A percentile compares a stretch with the other conserved stretches of the same genome.
These are phyloP conservation scores for Pseudotsuga menziesii DNA, from an alignment of 75 land plant genomes.

Conservation along the genomic window DNA sequence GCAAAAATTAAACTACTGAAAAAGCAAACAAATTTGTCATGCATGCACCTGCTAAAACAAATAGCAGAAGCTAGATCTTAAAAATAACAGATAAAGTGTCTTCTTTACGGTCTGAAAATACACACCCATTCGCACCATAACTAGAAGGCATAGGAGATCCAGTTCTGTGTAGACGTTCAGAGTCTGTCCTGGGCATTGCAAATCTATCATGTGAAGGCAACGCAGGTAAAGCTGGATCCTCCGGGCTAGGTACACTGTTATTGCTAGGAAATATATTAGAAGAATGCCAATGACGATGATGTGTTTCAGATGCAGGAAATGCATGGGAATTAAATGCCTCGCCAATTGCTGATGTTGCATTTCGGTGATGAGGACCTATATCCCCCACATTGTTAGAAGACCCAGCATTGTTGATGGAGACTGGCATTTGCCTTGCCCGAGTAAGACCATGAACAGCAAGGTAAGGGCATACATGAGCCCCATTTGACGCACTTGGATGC, in stretches of 20 bases:
- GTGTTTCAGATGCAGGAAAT: conserved; percentile 9
- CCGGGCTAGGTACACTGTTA: background rate
- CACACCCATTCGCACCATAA: conserved; percentile 3
- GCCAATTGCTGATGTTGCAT: background rate
- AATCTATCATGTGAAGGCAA: conserved; percentile 9
- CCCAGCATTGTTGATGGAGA: conserved; percentile 6
- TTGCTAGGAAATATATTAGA: conserved; percentile 7
- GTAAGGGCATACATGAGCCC: conserved; percentile 9
- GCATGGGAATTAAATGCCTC: conserved; percentile 2
- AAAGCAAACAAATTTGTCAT: conserved; percentile 1
- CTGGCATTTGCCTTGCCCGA: background rate
- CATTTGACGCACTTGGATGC: conserved; percentile 7
- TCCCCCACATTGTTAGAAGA: conserved; percentile 2
- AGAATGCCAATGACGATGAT: conserved; percentile 8
- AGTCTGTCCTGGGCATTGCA: background rate
- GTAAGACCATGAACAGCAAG: conserved; percentile 12
- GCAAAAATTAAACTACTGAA: too few species aligned
- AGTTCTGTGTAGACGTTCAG: conserved; percentile 8
- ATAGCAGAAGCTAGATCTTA: too few species aligned
- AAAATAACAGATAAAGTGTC: too few species aligned
- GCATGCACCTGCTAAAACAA: background rate
- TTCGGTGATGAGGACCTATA: conserved; percentile 4
- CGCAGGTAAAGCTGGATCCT: conserved; percentile 3
- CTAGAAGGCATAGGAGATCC: conserved; percentile 7
- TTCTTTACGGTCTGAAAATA: background rate